These are phyloP conservation scores for Rubroshorea leprosula DNA, from an alignment of 345 rosid genomes.

Conservation along the genomic window DNA sequence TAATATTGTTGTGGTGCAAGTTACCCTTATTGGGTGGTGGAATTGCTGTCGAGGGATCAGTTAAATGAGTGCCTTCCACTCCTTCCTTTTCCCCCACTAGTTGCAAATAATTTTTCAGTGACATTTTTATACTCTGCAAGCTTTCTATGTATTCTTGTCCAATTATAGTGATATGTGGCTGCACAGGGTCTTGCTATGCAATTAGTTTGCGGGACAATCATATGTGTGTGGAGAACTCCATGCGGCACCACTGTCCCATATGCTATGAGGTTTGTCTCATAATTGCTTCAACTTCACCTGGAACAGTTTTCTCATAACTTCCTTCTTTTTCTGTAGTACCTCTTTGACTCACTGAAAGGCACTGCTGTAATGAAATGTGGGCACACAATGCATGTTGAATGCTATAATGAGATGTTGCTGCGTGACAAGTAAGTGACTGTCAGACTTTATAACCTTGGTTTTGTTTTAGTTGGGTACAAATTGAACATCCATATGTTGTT, in stretches of 20 bases:
- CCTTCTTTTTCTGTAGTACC: slow-evolving; percentile 47
- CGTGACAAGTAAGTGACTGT: slow-evolving; percentile 59
- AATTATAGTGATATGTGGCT: neutral
- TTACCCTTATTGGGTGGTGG: neutral
- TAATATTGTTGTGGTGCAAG: neutral
- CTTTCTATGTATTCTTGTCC: neutral
- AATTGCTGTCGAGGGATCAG: neutral
- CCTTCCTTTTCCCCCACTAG: too few species aligned
- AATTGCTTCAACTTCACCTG: slow-evolving; percentile 4
- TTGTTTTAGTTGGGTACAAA: neutral
- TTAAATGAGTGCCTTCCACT: too few species aligned
- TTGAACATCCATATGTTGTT: slow-evolving; percentile 6
- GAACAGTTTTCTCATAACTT: slow-evolving; percentile 2
- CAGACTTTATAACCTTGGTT: neutral
- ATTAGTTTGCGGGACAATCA: slow-evolving; percentile 59
- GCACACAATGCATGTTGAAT: slow-evolving; percentile 92
- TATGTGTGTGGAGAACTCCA: slow-evolving; percentile 87
- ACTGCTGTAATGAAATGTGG: slow-evolving; percentile 94
- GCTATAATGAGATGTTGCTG: slow-evolving; percentile 75
- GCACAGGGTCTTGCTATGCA: slow-evolving; percentile 79
- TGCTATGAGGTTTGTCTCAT: slow-evolving; percentile 69
- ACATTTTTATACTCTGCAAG: too few species aligned
- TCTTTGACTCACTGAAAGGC: slow-evolving; percentile 89
- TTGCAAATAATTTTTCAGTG: too few species aligned
- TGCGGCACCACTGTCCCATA: slow-evolving; percentile 97